Evolutionary conservation across 176 grass and related monocot genomes (phyloP), one percentile per base, ranked within the genome.

Genomic region (Aegilops sharonensis): DNA sequence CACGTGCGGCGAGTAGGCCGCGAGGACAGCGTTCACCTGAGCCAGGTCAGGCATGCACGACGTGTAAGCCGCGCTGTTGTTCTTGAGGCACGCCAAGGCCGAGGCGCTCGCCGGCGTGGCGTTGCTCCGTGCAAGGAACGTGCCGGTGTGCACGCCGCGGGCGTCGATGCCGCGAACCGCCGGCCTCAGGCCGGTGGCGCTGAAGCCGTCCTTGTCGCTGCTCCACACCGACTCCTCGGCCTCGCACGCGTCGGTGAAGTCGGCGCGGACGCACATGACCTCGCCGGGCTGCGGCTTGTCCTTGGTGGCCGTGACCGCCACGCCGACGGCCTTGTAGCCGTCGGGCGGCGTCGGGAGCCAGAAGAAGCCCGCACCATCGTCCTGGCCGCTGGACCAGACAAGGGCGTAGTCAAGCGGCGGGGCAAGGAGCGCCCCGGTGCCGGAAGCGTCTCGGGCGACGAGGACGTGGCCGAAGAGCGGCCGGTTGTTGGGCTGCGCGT

Each of bases 341-440:
- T 90, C 90, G 0, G 91, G 72, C 3, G 93, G 39, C 75, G 24
- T 27, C 23, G 88, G 87, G 50, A 95, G 87, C 96, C 96, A 98
- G 85, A 98, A 94, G 86, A 86, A 88, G 74, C 81, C 88, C 40
- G 78, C 52, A 6, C 86, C 42, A 11, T 39, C 88, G 36, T 89
- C 94, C 40, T 85, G 85, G 79, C 90, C 92, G 79, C 92, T 95
- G 82, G 86, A 94, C 96, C 92, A 98, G 45, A 94, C 82, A 34
- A 91, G 91, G 5, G 82, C 80, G 79, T 88, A 93, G 74, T 93
- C 91, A 5, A 89, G 5, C 3, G 93, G 90, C 80, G 63, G 62
- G 1, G 87, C 89, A 1, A 94, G 95, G 50, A 84, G 13, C 0
- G 42, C 32, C 3, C 76, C 85, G 2, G 34, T 40, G 39, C 42